These are phyloP conservation scores for Cladophialophora chaetospira DNA, from an alignment of 2,329 filamentous ascomycete genomes.

Conservation along the genomic window DNA sequence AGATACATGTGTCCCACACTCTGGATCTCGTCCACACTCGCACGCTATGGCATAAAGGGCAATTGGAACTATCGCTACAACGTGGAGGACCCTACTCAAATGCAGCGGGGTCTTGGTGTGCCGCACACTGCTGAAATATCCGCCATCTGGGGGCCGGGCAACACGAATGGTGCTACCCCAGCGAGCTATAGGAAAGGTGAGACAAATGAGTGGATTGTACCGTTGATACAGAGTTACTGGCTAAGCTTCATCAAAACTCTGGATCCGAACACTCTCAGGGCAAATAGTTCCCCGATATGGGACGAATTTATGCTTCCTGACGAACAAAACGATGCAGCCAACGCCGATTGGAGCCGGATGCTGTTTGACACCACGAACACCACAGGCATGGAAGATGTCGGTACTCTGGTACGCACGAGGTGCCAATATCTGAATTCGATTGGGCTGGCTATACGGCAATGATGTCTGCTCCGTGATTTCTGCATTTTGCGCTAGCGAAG, in stretches of 20 bases:
- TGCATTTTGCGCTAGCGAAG: not conserved
- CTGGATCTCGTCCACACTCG: constrained; percentile 52
- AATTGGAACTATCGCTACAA: constrained; percentile 72
- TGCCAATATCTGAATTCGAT: constrained; percentile 56
- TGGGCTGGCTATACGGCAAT: constrained; percentile 51
- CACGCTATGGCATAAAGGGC: constrained; percentile 27
- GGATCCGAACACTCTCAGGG: constrained; percentile 61
- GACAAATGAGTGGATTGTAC: constrained; percentile 60
- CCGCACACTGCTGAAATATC: constrained; percentile 67
- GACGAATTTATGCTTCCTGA: constrained; percentile 14
- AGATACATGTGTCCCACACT: constrained; percentile 67
- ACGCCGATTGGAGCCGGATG: constrained; percentile 41
- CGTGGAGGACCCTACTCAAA: constrained; percentile 60
- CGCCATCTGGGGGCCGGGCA: constrained; percentile 67
- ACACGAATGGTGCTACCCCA: constrained; percentile 54
- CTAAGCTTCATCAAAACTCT: constrained; percentile 68
- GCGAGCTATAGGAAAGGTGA: constrained; percentile 53
- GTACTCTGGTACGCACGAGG: constrained; percentile 42
- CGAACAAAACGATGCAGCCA: constrained; percentile 18
- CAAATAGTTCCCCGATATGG: constrained; percentile 19
- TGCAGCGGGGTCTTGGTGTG: constrained; percentile 61
- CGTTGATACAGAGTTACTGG: constrained; percentile 71
- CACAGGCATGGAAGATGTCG: constrained; percentile 50
- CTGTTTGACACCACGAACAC: constrained; percentile 48
- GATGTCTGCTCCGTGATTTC: not conserved